Conservation (phyloP, 1,139 yeast species). For the Blastobotrys malaysiensis region DNA sequence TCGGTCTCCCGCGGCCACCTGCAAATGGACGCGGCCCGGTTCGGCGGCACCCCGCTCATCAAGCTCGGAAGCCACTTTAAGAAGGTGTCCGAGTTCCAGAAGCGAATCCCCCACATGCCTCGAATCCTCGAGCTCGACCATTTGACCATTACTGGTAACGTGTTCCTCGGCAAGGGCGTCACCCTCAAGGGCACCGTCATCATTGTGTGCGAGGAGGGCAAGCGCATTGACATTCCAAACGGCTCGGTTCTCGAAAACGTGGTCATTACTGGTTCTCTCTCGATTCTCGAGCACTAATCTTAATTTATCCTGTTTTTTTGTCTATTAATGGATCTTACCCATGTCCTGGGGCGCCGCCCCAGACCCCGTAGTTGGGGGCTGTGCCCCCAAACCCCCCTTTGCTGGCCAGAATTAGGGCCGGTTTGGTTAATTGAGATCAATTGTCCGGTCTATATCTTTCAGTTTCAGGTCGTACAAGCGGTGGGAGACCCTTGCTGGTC, state of each 20-base stretch:
- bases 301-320: too few species aligned
- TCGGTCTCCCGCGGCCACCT: constrained; percentile 88
- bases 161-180: constrained; percentile 82
- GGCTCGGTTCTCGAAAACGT: constrained; percentile 93
- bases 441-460: too few species aligned
- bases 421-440: too few species aligned
- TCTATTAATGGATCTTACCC: neutral
- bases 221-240: constrained; percentile 93
- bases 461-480: too few species aligned
- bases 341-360: too few species aligned
- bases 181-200: constrained; percentile 95
- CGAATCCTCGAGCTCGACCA: constrained; percentile 94
- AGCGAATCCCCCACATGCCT: constrained; percentile 93
- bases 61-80: constrained; percentile 95
- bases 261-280: constrained; percentile 93
- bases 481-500: too few species aligned
- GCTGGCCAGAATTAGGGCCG: too few species aligned
- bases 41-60: constrained; percentile 86
- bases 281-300: constrained; percentile 80
- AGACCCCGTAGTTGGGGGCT: neutral
- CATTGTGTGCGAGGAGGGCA: constrained; percentile 96
- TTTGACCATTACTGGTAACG: constrained; percentile 96
- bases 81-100: constrained; percentile 87
- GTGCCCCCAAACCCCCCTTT: neutral
- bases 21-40: constrained; percentile 76